These are phyloP conservation scores for Jasminum sambac DNA, from an alignment of 257 asterid species.

Conservation along the genomic window DNA sequence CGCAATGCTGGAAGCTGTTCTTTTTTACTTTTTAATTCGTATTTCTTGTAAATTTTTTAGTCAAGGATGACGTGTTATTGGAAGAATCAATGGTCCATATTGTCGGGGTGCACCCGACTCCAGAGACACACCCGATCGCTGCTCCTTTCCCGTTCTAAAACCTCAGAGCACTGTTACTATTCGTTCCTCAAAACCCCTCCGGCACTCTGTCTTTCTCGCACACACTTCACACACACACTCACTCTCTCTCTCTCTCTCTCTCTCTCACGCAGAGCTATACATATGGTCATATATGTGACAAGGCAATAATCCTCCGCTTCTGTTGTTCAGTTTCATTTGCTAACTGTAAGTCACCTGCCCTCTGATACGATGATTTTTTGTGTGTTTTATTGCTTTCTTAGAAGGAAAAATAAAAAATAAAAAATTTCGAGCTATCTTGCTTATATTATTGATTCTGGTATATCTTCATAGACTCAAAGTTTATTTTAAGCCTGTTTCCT, in stretches of 20 bases:
- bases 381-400: neutral
- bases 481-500: constrained; percentile 11
- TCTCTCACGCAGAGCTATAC: neutral
- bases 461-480: neutral
- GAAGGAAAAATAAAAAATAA: too few species aligned
- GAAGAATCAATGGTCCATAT: neutral
- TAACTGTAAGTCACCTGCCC: neutral
- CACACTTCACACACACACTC: neutral
- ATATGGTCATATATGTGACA: neutral
- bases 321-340: neutral
- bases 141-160: constrained; percentile 21
- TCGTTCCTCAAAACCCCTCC: constrained; percentile 24
- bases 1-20: too few species aligned
- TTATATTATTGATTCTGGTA: constrained; percentile 1
- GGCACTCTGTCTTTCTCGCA: neutral
- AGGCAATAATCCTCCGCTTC: neutral
- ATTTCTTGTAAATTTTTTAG: too few species aligned
- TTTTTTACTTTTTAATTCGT: too few species aligned
- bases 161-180: constrained; percentile 17
- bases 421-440: neutral
- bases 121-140: constrained; percentile 4
- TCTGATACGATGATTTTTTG: neutral
- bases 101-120: neutral
- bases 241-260: neutral
- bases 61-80: too few species aligned